phyloP scores from a whole-genome alignment of 306 rosid genomes.

The Dalbergia oliveri region DNA sequence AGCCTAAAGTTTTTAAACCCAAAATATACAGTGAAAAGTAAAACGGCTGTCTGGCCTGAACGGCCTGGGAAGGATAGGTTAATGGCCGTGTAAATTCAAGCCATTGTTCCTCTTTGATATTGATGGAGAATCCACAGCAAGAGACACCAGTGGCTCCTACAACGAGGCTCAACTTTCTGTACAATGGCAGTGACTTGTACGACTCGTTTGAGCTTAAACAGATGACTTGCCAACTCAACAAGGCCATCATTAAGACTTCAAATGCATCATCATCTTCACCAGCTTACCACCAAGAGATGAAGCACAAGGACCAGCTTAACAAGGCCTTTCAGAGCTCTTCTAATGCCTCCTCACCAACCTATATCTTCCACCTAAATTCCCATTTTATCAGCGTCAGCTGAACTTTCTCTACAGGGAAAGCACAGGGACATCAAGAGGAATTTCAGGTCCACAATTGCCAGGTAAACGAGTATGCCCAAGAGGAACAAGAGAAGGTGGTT shows the following conservation, averaged over 20 bases:
- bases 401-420: conserved; percentile 47
- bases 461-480: conserved; percentile 34
- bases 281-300: conserved; percentile 45
- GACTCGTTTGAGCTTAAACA: conserved; percentile 69
- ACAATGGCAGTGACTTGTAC: conserved; percentile 65
- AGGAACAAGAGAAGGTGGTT: conserved; percentile 46
- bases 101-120: conserved; percentile 15
- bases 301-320: conserved; percentile 48
- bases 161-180: conserved; percentile 44
- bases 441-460: conserved; percentile 42
- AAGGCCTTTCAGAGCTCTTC: conserved; percentile 58
- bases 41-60: conserved; percentile 28
- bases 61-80: too few species aligned
- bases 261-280: conserved; percentile 51
- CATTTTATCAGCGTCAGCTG: conserved; percentile 49
- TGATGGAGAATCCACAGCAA: conserved; percentile 50
- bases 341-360: conserved; percentile 45
- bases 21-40: conserved; percentile 31
- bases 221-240: conserved; percentile 65
- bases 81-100: too few species aligned
- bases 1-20: conserved; percentile 27
- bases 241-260: conserved; percentile 57
- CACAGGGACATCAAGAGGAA: conserved; percentile 48
- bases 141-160: conserved; percentile 37
- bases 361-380: conserved; percentile 49